Percentiles rank a stretch among this genome's conserved stretches.
These are phyloP conservation scores for Parafenestella ontariensis DNA, from an alignment of 2,329 filamentous ascomycete species.

Conservation along the genomic window DNA sequence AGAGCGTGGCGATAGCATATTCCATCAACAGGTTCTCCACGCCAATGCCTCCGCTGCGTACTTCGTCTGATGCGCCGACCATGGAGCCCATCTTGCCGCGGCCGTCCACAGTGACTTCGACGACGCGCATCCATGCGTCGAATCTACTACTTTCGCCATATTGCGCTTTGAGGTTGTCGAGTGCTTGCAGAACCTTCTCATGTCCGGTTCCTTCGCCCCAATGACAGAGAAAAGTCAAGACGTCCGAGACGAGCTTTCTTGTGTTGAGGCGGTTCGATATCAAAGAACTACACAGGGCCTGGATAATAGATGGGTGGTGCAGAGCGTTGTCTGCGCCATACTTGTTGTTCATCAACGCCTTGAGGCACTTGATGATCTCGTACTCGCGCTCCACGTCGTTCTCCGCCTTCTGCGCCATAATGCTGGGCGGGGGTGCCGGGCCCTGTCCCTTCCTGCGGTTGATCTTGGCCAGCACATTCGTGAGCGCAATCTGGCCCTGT, in stretches of 20 bases:
- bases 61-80: constrained; percentile 94
- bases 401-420: constrained; percentile 63
- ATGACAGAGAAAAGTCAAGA: constrained; percentile 93
- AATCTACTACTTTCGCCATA: constrained; percentile 94
- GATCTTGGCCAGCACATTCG: constrained; percentile 90
- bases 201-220: constrained; percentile 91
- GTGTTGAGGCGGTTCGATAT: constrained; percentile 90
- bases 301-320: constrained; percentile 85
- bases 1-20: constrained; percentile 93
- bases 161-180: constrained; percentile 88
- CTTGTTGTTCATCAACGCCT: constrained; percentile 99
- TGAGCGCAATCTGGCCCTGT: constrained; percentile 94
- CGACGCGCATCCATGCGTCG: constrained; percentile 97
- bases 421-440: constrained; percentile 66
- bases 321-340: constrained; percentile 97
- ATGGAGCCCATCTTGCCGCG: constrained; percentile 98
- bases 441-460: constrained; percentile 84
- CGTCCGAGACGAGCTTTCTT: constrained; percentile 92
- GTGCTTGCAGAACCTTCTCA: constrained; percentile 88
- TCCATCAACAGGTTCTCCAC: constrained; percentile 99
- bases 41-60: constrained; percentile 92
- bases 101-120: constrained; percentile 95
- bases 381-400: constrained; percentile 91
- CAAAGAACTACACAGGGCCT: constrained; percentile 84
- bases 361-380: constrained; percentile 96